Conservation (phyloP, 2,329 filamentous ascomycete species). For the Fusarium sp. region DNA sequence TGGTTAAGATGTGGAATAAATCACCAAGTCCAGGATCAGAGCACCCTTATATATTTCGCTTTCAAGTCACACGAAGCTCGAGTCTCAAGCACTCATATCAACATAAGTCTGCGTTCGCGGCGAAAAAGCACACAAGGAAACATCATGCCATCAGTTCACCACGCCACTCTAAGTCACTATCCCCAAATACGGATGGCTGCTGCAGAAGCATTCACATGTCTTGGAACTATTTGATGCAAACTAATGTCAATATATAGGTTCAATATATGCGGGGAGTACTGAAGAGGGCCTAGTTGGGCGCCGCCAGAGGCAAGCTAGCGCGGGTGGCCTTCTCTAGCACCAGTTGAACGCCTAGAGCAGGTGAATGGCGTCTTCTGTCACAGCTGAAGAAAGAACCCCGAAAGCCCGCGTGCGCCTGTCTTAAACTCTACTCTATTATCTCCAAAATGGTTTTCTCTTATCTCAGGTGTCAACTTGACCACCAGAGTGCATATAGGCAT, state of each 20-base stretch:
- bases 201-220: too few relatives aligned
- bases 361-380: background rate
- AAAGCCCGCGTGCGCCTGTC: background rate
- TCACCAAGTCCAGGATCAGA: background rate
- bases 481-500: background rate
- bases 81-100: too few relatives aligned
- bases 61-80: too few relatives aligned
- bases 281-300: too few relatives aligned
- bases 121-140: background rate
- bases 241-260: background rate
- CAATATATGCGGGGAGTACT: background rate
- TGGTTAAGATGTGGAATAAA: too few relatives aligned
- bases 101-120: too few relatives aligned
- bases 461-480: background rate
- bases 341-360: background rate
- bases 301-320: background rate
- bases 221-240: background rate
- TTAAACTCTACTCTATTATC: background rate
- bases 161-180: background rate
- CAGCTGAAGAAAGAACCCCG: background rate
- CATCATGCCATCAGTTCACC: too few relatives aligned
- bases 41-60: background rate
- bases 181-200: background rate
- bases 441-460: background rate
- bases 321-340: background rate